Percentiles rank a stretch among this genome's conserved stretches.
Conservation (phyloP, 495 filamentous ascomycete genomes). For the Cercophora sp. region DNA sequence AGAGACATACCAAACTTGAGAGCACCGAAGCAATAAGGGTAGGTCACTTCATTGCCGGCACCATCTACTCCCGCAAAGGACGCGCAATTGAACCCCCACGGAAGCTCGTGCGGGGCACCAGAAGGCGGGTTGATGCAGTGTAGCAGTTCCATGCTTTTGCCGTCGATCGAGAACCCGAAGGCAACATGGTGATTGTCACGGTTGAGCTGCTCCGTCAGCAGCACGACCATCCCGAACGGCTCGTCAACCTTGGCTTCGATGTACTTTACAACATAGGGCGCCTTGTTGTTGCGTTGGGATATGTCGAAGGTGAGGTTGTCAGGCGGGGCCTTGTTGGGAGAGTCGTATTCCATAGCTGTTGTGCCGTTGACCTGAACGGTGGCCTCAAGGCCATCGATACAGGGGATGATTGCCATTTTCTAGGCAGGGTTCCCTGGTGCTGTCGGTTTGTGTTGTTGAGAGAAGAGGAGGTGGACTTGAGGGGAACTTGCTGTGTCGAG, state of each 20-base stretch:
- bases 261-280: constrained; percentile 11
- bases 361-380: constrained; percentile 22
- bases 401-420: constrained; percentile 32
- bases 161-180: too few relatives aligned
- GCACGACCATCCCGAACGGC: constrained; percentile 7
- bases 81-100: too few relatives aligned
- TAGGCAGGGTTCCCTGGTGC: not conserved
- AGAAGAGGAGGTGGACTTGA: not conserved
- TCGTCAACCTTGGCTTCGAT: constrained; percentile 17
- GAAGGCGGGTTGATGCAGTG: too few relatives aligned
- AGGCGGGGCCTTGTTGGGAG: constrained; percentile 12
- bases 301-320: not conserved
- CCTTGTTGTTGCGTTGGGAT: not conserved
- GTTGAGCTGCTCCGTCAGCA: too few relatives aligned
- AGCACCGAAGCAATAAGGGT: too few relatives aligned
- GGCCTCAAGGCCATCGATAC: constrained; percentile 27
- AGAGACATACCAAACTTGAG: too few relatives aligned
- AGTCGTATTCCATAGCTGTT: constrained; percentile 28
- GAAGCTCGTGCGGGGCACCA: too few relatives aligned
- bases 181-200: too few relatives aligned
- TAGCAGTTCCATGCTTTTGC: too few relatives aligned
- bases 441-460: not conserved
- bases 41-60: too few relatives aligned
- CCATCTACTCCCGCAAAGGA: too few relatives aligned
- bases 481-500: too few relatives aligned